A percentile compares a stretch with the other conserved stretches of the same genome.
Conservation (phyloP, 345 rosid genomes). For the sweet orange (Citrus sinensis) region DNA sequence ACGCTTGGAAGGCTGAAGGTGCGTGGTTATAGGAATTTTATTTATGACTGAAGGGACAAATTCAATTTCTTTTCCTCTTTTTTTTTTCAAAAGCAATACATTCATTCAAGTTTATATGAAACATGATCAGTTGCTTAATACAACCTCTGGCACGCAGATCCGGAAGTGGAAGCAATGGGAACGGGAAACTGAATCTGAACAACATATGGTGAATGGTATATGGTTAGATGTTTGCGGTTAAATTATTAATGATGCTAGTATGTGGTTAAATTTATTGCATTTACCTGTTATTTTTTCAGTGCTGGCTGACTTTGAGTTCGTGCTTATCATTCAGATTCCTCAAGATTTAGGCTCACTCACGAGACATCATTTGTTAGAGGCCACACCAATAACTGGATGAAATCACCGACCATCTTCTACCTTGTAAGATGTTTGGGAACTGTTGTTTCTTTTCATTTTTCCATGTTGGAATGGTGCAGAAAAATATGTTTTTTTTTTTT, state of each 20-base stretch:
- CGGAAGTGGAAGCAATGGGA: slow-evolving; percentile 96
- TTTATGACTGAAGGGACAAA: background rate
- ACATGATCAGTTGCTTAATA: background rate
- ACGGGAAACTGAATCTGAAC: slow-evolving; percentile 33
- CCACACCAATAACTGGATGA: slow-evolving; percentile 61
- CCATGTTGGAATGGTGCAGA: background rate
- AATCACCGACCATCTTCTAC: slow-evolving; percentile 51
- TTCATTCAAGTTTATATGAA: background rate
- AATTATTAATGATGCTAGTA: no score
- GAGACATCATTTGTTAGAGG: slow-evolving; percentile 85
- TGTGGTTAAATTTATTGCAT: background rate
- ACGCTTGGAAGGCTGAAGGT: slow-evolving; percentile 88
- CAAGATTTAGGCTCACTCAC: slow-evolving; percentile 85
- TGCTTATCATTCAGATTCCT: slow-evolving; percentile 48
- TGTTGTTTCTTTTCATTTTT: background rate
- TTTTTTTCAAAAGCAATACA: background rate
- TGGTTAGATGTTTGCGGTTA: background rate
- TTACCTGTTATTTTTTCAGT: background rate
- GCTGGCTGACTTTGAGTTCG: slow-evolving; percentile 8
- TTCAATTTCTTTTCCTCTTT: background rate
- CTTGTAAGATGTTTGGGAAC: slow-evolving; percentile 41
- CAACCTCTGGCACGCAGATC: slow-evolving; percentile 47
- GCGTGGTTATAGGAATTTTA: background rate
- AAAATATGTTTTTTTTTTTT: background rate
- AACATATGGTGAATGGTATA: slow-evolving; percentile 38